Evolutionary conservation across 1,139 yeast genomes (phyloP), one percentile per base, ranked within the genome.

Genomic region (Kurtzmaniella quercitrusa): DNA sequence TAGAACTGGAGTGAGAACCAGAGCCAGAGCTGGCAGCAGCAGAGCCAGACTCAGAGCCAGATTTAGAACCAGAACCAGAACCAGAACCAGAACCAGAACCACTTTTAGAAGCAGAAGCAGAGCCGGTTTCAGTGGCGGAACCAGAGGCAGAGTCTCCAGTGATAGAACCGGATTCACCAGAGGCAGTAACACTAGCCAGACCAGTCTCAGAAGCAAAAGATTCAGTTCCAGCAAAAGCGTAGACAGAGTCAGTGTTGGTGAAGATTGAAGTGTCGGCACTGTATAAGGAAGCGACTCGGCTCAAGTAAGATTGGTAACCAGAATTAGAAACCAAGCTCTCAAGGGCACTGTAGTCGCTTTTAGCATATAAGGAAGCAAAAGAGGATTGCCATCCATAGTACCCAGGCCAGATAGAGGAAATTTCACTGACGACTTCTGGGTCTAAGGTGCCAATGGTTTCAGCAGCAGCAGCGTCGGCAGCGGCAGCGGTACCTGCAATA

Each of bases 181-280:
- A 5, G 4, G 8, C 23, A 21, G 23, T 21, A 8, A 8, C 23
- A 21, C 23, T 21, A 21, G 7, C 23, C 8, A 21, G 6, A 16
- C 36, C 36, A 31, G 16, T 5, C 6, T 16, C 18, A 8, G 36
- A 12, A 14, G 11, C 36, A 14, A 10, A 14, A 31, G 16, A 6
- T 10, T 7, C 41, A 19, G 46, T 38, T 15, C 10, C 41, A 14
- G 41, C 18, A n/a, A n/a, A n/a, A 14, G 39, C 37, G 21, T 37
- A 27, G 1, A 42, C 33, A 16, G 42, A 40, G 23, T 25, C 34
- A 18, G 47, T 39, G 33, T 36, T 39, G 29, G 50, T 27, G 39
- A 16, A 38, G 14, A 37, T 9, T 3, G 25, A 38, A 19, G 11
- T 34, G 25, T 39, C 21, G 25, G 25, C 40, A 12, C 38, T n/a